These are phyloP conservation scores for Pholiota adiposa DNA, from an alignment of 1,284 basidiomycete species.

Conservation along the genomic window DNA sequence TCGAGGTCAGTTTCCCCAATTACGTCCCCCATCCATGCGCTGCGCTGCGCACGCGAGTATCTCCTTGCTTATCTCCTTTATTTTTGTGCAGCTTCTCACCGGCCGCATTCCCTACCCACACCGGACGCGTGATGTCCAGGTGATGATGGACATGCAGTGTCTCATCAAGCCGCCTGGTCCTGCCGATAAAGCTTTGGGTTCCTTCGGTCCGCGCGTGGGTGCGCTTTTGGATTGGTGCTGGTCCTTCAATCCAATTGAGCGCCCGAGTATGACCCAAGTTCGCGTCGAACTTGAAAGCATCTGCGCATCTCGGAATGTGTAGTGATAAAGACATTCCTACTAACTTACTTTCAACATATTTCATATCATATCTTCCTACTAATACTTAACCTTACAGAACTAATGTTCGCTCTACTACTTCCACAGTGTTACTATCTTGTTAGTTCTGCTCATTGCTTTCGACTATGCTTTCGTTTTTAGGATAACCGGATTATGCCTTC, in stretches of 20 bases:
- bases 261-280: slow-evolving; percentile 22
- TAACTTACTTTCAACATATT: no score
- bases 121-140: slow-evolving; percentile 20
- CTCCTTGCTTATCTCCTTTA: background rate
- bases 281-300: background rate
- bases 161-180: slow-evolving; percentile 18
- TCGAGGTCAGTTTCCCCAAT: slow-evolving; percentile 27
- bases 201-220: slow-evolving; percentile 13
- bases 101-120: slow-evolving; percentile 23
- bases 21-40: background rate
- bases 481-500: no score
- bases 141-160: slow-evolving; percentile 23
- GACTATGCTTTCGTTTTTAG: background rate
- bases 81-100: slow-evolving; percentile 21
- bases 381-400: no score
- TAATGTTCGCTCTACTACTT: no score
- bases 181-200: slow-evolving; percentile 5
- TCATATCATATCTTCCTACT: no score
- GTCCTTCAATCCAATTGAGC: slow-evolving; percentile 18
- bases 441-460: background rate
- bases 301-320: background rate
- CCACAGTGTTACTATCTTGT: background rate
- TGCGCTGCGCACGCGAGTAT: slow-evolving; percentile 2
- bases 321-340: background rate
- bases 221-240: slow-evolving; percentile 22